Base-by-base conservation (phyloP, 805 yeast species). In the Dipodascus geniculatus region DNA sequence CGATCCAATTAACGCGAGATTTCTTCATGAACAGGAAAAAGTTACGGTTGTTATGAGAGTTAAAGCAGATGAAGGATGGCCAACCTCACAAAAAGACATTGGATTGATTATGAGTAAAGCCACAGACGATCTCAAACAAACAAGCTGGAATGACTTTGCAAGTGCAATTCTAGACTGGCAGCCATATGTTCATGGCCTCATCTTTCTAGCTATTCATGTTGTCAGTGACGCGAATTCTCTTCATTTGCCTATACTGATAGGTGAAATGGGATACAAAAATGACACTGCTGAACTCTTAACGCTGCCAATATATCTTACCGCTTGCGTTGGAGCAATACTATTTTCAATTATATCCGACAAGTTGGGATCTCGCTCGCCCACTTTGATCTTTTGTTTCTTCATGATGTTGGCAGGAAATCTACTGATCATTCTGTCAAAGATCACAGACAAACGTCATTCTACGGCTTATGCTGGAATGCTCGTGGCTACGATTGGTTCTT, bases 281-380 rank as follows among this genome's bases (percentile, higher is more conserved):
- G 66, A 70, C 24, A 62, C 58, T 17, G 71, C 78, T 0, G 78
- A 75, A 59, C 67, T 74, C 9, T 55, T 75, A 63, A 69, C 77
- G 0, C 73, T 74, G 20, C 79, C 79, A 6, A 65, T 72, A 23
- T 74, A 74, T 58, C 58, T 69, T 1, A 71, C 81, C 1, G 78
- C 76, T 58, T 71, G 76, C 42, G 70, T 79, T 17, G 24, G 49
- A 14, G 4, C 31, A 9, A n/a, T 47, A 14, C 8, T 47, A 22
- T 47, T 47, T 22, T 9, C 49, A 47, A 16, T 47, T 14, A 22
- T 47, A 22, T 47, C 49, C 4, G 49, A 47, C n/a, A 47, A 47
- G 19, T 14, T 47, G 9, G 49, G 49, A 4, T 47, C 31, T 22
- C 24, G 49, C 4, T 47, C 49, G 8, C 31, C 31, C 6, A 47